phyloP scores from a whole-genome alignment of 2,329 filamentous ascomycete species.

The Fusarium phyllophilum region DNA sequence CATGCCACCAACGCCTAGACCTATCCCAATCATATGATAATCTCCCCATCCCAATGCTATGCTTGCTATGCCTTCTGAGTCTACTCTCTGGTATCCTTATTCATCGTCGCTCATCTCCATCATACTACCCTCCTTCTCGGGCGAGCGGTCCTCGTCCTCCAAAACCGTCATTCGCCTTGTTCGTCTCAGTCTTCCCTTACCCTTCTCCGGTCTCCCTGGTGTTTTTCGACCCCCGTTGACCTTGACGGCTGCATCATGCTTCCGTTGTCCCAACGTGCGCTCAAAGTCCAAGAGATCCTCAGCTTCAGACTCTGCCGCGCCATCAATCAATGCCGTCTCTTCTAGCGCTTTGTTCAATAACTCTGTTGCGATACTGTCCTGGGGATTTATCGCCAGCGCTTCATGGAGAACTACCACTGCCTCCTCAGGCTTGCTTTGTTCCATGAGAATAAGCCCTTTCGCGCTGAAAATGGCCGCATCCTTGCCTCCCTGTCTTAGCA shows the following conservation, averaged over 20 bases:
- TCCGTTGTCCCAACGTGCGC: conserved; percentile 58
- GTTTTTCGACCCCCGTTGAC: conserved; percentile 46
- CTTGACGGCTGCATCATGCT: conserved; percentile 56
- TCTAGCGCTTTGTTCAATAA: conserved; percentile 77
- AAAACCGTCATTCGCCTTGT: conserved; percentile 47
- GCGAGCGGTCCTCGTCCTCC: conserved; percentile 49
- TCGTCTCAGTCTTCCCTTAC: conserved; percentile 56
- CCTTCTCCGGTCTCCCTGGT: conserved; percentile 51
- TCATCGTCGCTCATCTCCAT: conserved; percentile 69
- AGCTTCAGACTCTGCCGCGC: conserved; percentile 58
- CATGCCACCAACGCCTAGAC: conserved; percentile 28
- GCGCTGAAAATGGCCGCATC: conserved; percentile 82
- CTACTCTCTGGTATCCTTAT: conserved; percentile 8
- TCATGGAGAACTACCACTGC: conserved; percentile 87
- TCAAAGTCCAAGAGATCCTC: conserved; percentile 64
- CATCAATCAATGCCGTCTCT: conserved; percentile 63
- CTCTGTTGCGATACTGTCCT: conserved; percentile 84
- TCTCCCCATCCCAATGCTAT: conserved; percentile 10
- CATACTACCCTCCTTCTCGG: conserved; percentile 58
- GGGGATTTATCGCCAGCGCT: conserved; percentile 79
- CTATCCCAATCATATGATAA: conserved; percentile 23
- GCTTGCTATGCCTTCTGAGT: neutral
- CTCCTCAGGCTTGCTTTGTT: conserved; percentile 77
- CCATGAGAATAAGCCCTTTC: conserved; percentile 85
- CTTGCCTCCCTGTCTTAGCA: conserved; percentile 83